Evolutionary conservation across 2,329 filamentous ascomycete genomes (phyloP).

Genomic region (Aspergillus caelatus): DNA sequence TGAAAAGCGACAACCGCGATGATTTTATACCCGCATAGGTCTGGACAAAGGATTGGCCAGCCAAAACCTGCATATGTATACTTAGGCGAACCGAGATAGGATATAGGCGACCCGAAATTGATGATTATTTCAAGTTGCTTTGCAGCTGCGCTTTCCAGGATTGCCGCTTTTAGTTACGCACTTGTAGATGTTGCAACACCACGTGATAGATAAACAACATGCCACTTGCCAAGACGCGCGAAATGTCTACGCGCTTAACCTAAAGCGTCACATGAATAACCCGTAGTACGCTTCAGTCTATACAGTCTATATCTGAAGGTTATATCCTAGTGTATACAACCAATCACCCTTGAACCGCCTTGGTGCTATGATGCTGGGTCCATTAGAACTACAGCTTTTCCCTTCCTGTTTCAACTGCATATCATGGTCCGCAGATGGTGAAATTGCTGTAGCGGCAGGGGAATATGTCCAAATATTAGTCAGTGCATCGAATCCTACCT

Average conservation of each 20-base stretch:
- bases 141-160: not conserved
- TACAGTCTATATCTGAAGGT: not conserved
- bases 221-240: not conserved
- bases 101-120: not conserved
- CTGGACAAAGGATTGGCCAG: not conserved
- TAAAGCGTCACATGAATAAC: not conserved
- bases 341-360: not conserved
- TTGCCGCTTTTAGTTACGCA: not conserved
- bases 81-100: not conserved
- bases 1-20: slow-evolving; percentile 1
- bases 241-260: not conserved
- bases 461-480: slow-evolving; percentile 59
- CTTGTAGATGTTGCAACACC: not conserved
- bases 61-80: not conserved
- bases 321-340: not conserved
- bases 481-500: slow-evolving; percentile 19
- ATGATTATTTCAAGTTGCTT: not conserved
- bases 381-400: slow-evolving; percentile 48
- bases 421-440: slow-evolving; percentile 62
- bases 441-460: slow-evolving; percentile 59
- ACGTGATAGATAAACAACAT: not conserved
- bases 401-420: slow-evolving; percentile 57
- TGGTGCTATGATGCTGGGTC: slow-evolving; percentile 21
- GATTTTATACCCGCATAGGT: not conserved
- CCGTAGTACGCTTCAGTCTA: not conserved